phyloP scores from a whole-genome alignment of 306 rosid species.

The Potentilla sterilis region DNA sequence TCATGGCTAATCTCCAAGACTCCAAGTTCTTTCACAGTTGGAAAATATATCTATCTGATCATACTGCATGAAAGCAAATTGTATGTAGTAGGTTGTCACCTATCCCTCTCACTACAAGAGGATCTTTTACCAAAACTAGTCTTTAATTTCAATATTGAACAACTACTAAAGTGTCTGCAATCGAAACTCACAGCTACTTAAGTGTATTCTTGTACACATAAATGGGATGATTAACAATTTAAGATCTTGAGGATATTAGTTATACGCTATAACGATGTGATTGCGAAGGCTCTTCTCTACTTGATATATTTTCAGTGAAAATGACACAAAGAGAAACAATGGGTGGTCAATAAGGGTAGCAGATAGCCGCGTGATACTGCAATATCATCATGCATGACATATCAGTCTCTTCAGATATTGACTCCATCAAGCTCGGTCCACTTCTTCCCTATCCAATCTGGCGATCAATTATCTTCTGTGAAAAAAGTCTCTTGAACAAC shows the following conservation, averaged over 20 bases:
- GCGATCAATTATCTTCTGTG: neutral
- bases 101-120: neutral
- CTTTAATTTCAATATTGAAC: neutral
- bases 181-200: neutral
- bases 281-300: neutral
- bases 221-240: neutral
- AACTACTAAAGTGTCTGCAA: neutral
- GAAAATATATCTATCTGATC: neutral
- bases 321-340: neutral
- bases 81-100: no score
- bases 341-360: conserved; percentile 5
- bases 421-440: neutral
- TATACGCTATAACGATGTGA: neutral
- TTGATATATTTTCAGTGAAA: neutral
- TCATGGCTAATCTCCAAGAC: neutral
- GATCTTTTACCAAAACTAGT: neutral
- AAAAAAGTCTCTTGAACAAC: neutral
- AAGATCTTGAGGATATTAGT: neutral
- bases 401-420: neutral
- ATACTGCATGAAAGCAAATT: neutral
- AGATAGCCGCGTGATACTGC: neutral
- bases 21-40: neutral
- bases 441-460: neutral
- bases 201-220: neutral
- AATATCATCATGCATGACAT: neutral